phyloP scores from a whole-genome alignment of 495 filamentous ascomycete species.

The Venustampulla echinocandica region DNA sequence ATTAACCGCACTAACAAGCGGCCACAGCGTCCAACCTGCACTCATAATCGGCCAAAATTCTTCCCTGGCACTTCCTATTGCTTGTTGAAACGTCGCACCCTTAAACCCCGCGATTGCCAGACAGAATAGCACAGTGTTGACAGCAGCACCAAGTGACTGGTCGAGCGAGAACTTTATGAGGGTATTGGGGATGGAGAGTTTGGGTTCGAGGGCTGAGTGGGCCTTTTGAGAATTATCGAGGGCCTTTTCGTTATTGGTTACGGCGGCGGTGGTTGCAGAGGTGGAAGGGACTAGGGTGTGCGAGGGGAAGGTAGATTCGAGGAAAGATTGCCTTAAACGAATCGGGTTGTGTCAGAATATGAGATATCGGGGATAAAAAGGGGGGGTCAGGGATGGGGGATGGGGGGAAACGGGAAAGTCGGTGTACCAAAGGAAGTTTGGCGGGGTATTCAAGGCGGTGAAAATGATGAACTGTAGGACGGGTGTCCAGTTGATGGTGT shows the following conservation, averaged over 20 bases:
- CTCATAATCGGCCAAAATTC: conserved; percentile 64
- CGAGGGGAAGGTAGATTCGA: conserved; percentile 41
- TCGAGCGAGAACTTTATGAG: conserved; percentile 74
- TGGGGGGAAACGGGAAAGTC: conserved; percentile 3
- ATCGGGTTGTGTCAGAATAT: neutral
- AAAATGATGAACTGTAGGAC: conserved; percentile 75
- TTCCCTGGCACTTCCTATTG: conserved; percentile 26
- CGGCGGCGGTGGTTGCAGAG: conserved; percentile 29
- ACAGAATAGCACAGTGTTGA: conserved; percentile 73
- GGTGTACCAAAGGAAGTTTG: conserved; percentile 80
- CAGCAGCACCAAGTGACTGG: conserved; percentile 62
- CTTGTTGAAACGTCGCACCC: conserved; percentile 12
- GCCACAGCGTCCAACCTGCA: conserved; percentile 78
- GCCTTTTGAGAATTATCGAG: conserved; percentile 33
- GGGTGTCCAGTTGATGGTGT: conserved; percentile 49
- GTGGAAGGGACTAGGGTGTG: conserved; percentile 30
- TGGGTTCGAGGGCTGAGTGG: conserved; percentile 35
- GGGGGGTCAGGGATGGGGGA: neutral
- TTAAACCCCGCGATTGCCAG: conserved; percentile 18
- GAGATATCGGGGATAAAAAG: neutral
- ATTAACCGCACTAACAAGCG: conserved; percentile 67
- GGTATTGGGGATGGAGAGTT: conserved; percentile 62
- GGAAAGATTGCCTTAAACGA: conserved; percentile 44
- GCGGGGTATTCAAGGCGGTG: conserved; percentile 65
- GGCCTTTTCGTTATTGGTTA: conserved; percentile 31